Evolutionary conservation across 2,329 filamentous ascomycete species (phyloP).

Genomic region (Helminthosporium solani): DNA sequence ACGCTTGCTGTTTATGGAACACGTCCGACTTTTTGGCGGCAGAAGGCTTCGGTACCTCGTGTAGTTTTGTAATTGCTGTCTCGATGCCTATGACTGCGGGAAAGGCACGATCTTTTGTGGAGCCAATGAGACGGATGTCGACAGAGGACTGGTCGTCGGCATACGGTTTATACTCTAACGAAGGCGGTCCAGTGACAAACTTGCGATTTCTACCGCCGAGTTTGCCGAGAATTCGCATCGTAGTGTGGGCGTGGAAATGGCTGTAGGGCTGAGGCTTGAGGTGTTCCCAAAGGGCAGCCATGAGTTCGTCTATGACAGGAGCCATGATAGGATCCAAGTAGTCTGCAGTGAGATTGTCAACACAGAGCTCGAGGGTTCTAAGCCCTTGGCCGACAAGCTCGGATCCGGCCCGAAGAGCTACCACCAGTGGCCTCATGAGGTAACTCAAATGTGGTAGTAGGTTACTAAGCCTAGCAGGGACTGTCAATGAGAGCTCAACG

Average conservation of each 20-base stretch:
- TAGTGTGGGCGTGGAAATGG: conserved; percentile 96
- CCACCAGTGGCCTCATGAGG: conserved; percentile 95
- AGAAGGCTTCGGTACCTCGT: conserved; percentile 69
- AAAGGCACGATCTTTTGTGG: conserved; percentile 84
- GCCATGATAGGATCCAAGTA: conserved; percentile 99
- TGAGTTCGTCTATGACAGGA: conserved; percentile 96
- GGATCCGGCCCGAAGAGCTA: conserved; percentile 84
- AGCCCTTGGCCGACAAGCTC: conserved; percentile 94
- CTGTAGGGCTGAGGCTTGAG: conserved; percentile 91
- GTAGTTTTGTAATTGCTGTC: conserved; percentile 81
- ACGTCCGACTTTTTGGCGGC: conserved; percentile 67
- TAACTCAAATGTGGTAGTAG: conserved; percentile 93
- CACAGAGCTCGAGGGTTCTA: conserved; percentile 89
- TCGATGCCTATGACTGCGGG: conserved; percentile 85
- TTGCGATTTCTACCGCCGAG: conserved; percentile 93
- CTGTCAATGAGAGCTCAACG: conserved; percentile 93
- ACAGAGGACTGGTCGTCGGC: conserved; percentile 87
- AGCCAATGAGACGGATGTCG: conserved; percentile 84
- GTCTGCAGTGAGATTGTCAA: conserved; percentile 96
- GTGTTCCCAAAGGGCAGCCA: conserved; percentile 96
- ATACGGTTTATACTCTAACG: conserved; percentile 79
- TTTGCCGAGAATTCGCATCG: conserved; percentile 95
- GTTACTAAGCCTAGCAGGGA: conserved; percentile 91
- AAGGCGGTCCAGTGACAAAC: conserved; percentile 86
- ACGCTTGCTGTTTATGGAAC: conserved; percentile 91